Evolutionary conservation across 2,329 filamentous ascomycete genomes (phyloP).

Genomic region (Aspergillus transmontanensis): DNA sequence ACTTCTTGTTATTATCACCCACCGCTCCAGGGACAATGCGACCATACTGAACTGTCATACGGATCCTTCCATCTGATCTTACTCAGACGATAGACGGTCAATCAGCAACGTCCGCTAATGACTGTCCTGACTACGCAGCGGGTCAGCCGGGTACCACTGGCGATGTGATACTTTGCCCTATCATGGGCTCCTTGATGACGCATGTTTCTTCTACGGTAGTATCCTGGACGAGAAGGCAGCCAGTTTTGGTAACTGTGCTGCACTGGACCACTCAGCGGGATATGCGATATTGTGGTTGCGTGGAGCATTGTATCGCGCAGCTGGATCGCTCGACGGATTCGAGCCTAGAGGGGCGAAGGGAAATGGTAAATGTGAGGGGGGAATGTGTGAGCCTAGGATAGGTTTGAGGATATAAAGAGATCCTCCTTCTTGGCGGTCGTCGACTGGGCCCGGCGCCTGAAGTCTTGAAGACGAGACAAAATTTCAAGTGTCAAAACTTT

Average conservation of each 20-base stretch:
- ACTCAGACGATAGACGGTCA: conserved; percentile 79
- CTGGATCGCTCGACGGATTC: conserved; percentile 66
- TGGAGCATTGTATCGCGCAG: conserved; percentile 67
- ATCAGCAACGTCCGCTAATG: conserved; percentile 78
- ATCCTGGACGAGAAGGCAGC: conserved; percentile 84
- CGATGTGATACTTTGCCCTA: conserved; percentile 88
- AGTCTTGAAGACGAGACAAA: conserved; percentile 32
- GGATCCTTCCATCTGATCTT: conserved; percentile 88
- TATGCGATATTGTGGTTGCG: conserved; percentile 79
- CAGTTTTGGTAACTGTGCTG: conserved; percentile 78
- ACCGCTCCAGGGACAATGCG: conserved; percentile 82
- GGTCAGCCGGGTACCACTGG: conserved; percentile 80
- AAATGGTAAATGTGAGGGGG: conserved; percentile 65
- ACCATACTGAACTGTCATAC: conserved; percentile 78
- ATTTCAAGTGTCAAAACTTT: conserved; percentile 19
- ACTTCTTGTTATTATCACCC: conserved; percentile 64
- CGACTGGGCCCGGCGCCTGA: conserved; percentile 15
- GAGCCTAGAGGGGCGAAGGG: conserved; percentile 83
- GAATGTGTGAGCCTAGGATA: conserved; percentile 75
- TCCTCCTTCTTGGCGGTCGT: conserved; percentile 19
- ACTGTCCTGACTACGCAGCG: conserved; percentile 90
- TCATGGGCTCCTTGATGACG: conserved; percentile 88
- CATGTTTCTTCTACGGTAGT: conserved; percentile 85
- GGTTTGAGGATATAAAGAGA: conserved; percentile 68
- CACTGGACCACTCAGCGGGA: conserved; percentile 72